These are phyloP conservation scores for Penicillium desertorum DNA, from an alignment of 495 filamentous ascomycete genomes.

Conservation along the genomic window DNA sequence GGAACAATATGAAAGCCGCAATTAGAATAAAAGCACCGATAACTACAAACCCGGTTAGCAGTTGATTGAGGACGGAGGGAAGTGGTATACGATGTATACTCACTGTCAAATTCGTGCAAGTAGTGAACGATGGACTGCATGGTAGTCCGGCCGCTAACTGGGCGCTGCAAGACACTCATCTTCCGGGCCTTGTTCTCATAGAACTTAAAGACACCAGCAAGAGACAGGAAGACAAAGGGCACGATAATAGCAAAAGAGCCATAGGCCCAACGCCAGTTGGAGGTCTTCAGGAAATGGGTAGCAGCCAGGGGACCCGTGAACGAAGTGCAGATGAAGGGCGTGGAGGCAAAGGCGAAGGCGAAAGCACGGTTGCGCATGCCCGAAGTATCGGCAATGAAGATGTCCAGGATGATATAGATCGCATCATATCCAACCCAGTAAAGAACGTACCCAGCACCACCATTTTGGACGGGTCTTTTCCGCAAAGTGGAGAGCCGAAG, in stretches of 20 bases:
- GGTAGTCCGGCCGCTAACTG: conserved; percentile 47
- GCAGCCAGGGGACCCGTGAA: conserved; percentile 40
- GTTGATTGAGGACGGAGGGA: background rate
- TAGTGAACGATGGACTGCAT: conserved; percentile 53
- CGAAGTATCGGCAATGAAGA: conserved; percentile 69
- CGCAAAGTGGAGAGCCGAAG: background rate
- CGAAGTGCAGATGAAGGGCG: conserved; percentile 64
- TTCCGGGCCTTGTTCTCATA: conserved; percentile 61
- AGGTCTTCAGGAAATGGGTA: conserved; percentile 46
- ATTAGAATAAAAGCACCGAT: conserved; percentile 58
- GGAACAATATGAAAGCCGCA: conserved; percentile 59
- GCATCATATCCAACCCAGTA: conserved; percentile 61
- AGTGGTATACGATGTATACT: conserved; percentile 12
- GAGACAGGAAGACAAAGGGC: conserved; percentile 54
- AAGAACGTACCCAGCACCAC: conserved; percentile 32
- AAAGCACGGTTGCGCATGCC: conserved; percentile 61
- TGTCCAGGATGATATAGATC: conserved; percentile 54
- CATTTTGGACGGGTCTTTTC: background rate
- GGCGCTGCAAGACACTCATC: conserved; percentile 36
- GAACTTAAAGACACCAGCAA: conserved; percentile 52
- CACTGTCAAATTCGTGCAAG: conserved; percentile 59
- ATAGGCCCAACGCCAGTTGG: conserved; percentile 60
- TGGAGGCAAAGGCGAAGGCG: conserved; percentile 60
- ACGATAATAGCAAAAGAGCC: conserved; percentile 61
- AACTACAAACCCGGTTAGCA: conserved; percentile 26